Evolutionary conservation across 371 early-diverging fungal genomes (phyloP).

Genomic region (Rhizopus stolonifer): DNA sequence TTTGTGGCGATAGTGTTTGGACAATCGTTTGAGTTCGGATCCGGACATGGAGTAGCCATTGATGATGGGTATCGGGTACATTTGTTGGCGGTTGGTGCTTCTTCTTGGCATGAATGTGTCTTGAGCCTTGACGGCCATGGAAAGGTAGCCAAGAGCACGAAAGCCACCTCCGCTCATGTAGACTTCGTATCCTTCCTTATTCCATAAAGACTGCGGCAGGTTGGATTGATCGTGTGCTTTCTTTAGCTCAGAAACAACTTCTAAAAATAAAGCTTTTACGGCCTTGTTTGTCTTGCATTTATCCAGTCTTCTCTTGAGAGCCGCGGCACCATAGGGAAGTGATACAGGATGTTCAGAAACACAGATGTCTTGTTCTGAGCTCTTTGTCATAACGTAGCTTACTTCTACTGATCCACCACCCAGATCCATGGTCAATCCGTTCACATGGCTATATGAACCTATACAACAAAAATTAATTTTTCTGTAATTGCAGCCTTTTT

Average conservation of each 20-base stretch:
- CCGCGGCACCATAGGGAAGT: constrained; percentile 64
- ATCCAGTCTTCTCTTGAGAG: constrained; percentile 42
- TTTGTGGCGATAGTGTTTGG: constrained; percentile 29
- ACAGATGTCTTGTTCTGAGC: constrained; percentile 16
- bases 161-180: constrained; percentile 68
- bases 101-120: constrained; percentile 10
- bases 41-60: constrained; percentile 56
- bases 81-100: constrained; percentile 19
- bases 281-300: constrained; percentile 33
- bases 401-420: constrained; percentile 68
- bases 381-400: constrained; percentile 51
- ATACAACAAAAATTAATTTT: too few relatives aligned
- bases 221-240: constrained; percentile 31
- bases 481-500: too few relatives aligned
- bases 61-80: constrained; percentile 63
- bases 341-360: constrained; percentile 54
- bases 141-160: constrained; percentile 57
- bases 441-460: constrained; percentile 57
- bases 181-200: constrained; percentile 47
- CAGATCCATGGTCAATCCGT: constrained; percentile 64
- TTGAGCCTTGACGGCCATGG: constrained; percentile 44
- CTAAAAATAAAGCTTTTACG: constrained; percentile 34
- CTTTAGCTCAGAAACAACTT: constrained; percentile 34
- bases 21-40: constrained; percentile 36
- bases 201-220: constrained; percentile 30